Evolutionary conservation across 208 protist species (phyloP).

Genomic region (Acanthamoeba culbertsoni): DNA sequence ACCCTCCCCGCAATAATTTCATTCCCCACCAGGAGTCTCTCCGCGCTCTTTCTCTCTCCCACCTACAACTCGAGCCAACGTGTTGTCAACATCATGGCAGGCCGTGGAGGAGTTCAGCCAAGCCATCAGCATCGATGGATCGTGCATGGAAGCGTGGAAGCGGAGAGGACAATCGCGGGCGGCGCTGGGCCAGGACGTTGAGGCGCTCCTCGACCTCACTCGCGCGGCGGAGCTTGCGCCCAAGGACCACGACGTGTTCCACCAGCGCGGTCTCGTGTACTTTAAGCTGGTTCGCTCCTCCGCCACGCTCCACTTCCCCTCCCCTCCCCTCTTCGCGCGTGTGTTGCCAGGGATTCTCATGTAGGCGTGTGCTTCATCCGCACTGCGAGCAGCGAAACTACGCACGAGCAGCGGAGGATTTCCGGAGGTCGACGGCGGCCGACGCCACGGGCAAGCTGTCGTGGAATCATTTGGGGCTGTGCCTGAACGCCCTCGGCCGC

Average conservation of each 20-base stretch:
- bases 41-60: too few relatives aligned
- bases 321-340: neutral
- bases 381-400: slow-evolving; percentile 70
- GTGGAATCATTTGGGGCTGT: slow-evolving; percentile 79
- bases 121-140: neutral
- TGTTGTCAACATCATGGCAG: neutral
- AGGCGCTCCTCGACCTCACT: slow-evolving; percentile 22
- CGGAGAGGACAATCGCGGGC: slow-evolving; percentile 29
- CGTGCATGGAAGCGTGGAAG: slow-evolving; percentile 57
- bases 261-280: slow-evolving; percentile 72
- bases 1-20: too few relatives aligned
- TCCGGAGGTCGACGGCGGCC: slow-evolving; percentile 45
- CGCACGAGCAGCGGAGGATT: slow-evolving; percentile 64
- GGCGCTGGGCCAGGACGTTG: neutral
- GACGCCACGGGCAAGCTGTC: slow-evolving; percentile 63
- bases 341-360: too few relatives aligned
- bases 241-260: slow-evolving; percentile 57
- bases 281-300: slow-evolving; percentile 62
- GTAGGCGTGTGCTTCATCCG: too few relatives aligned
- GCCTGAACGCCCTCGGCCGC: slow-evolving; percentile 70
- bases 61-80: neutral
- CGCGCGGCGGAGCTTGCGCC: neutral
- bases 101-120: slow-evolving; percentile 11
- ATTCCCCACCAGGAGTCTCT: too few relatives aligned
- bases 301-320: neutral